Base-by-base conservation (phyloP, 2,329 filamentous ascomycete species). In the Sphaerulina vaccinii region DNA sequence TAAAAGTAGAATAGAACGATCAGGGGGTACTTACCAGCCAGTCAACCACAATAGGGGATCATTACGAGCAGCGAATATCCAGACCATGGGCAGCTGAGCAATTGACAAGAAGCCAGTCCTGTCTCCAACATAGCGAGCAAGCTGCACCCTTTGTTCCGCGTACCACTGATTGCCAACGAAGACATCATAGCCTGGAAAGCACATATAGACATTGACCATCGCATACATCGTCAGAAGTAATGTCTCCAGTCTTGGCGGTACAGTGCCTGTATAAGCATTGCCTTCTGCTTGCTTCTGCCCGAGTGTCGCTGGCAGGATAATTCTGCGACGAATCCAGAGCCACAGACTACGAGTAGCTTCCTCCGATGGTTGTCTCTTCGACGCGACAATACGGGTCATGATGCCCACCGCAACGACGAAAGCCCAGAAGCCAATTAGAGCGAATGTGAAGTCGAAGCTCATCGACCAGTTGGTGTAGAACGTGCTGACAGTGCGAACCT, bases 11-110 rank as follows among this genome's bases (percentile, higher is more conserved):
- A n/a, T n/a, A n/a, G n/a, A n/a, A n/a, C n/a, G n/a, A n/a, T n/a
- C n/a, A n/a, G n/a, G n/a, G 5, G 2, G 11, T 3, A 47, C 44
- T 47, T 18, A 47, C 84, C 85, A 88, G 0, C 84, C 84, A 0
- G 85, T 87, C 0, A 83, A 64, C 81, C 81, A 85, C 49, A 86
- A 71, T 13, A 87, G 74, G 0, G 83, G 62, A 45, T 88, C 86
- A 55, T 88, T 88, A 8, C 85, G 74, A 63, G 81, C 80, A 0
- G 79, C 81, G 57, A 88, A 87, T 0, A 87, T 66, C 83, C 83
- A 87, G 0, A 87, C 70, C 2, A 85, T 61, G 0, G 83, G 81
- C 5, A 87, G 75, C 56, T 85, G 85, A 3, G 79, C 80, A 58
- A 84, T 80, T 0, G 82, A 79, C 19, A 88, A 74, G 24, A 84